Evolutionary conservation across 768 basidiomycete species (phyloP).

Genomic region (Lactifluus pinguis): DNA sequence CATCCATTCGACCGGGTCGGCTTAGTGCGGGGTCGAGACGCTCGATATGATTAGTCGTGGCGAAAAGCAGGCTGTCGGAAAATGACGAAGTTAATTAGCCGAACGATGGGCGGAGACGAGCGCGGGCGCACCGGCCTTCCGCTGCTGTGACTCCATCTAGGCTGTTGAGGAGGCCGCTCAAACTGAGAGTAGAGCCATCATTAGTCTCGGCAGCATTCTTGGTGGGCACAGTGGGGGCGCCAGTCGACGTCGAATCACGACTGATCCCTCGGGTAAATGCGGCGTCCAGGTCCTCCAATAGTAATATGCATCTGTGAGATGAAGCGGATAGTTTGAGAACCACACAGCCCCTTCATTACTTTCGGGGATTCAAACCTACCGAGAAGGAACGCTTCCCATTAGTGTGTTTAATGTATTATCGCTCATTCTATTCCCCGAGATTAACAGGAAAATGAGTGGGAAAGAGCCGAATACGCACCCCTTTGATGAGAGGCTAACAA

Average conservation of each 20-base stretch:
- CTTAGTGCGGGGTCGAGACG: conserved; percentile 83
- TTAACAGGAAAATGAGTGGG: conserved; percentile 6
- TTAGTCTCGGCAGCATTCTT: conserved; percentile 34
- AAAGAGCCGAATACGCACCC: conserved; percentile 41
- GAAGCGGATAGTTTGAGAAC: conserved; percentile 17
- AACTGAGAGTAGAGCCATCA: conserved; percentile 74
- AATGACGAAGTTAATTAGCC: conserved; percentile 3
- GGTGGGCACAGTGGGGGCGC: conserved; percentile 43
- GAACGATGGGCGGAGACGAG: not conserved
- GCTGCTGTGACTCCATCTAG: conserved; percentile 80
- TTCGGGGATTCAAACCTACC: conserved; percentile 33
- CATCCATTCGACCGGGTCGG: conserved; percentile 88
- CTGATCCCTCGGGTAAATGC: conserved; percentile 83
- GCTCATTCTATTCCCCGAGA: conserved; percentile 54
- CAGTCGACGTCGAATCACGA: conserved; percentile 74
- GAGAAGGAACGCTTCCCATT: conserved; percentile 80
- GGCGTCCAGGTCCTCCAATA: conserved; percentile 90
- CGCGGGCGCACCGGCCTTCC: conserved; percentile 62
- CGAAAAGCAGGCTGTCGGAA: conserved; percentile 61
- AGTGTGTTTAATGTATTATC: conserved; percentile 79
- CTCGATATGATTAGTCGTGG: conserved; percentile 91
- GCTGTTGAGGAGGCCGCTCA: conserved; percentile 78
- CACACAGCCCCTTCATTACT: conserved; percentile 3
- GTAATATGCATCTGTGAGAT: conserved; percentile 67
- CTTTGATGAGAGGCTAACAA: conserved; percentile 80